Evolutionary conservation across 2,329 filamentous ascomycete species (phyloP).

Genomic region (Nemania bipapillata): DNA sequence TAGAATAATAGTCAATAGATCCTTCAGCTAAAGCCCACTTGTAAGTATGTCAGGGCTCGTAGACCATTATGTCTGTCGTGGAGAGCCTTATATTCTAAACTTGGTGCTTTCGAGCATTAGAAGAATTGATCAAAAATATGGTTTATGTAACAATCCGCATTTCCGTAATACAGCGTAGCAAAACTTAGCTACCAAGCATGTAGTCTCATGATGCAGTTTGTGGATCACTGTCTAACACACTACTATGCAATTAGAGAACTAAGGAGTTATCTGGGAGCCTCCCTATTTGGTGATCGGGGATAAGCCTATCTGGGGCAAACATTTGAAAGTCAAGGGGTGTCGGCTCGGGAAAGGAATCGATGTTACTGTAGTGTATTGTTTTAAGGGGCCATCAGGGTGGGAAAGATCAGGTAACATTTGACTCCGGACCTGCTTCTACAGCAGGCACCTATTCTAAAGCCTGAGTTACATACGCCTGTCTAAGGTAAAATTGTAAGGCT

Average conservation of each 20-base stretch:
- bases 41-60: no score
- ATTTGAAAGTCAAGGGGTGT: constrained; percentile 3
- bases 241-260: background rate
- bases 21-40: no score
- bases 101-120: background rate
- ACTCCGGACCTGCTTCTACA: background rate
- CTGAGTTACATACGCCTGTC: background rate
- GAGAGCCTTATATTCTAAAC: no score
- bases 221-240: background rate
- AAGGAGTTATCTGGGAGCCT: background rate
- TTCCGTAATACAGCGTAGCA: background rate
- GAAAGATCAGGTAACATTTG: constrained; percentile 15
- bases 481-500: constrained; percentile 4
- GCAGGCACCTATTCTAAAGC: background rate
- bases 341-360: constrained; percentile 20
- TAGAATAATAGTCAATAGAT: no score
- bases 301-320: background rate
- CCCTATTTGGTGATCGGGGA: background rate
- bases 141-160: background rate
- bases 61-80: no score
- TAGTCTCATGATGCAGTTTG: background rate
- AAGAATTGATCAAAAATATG: background rate
- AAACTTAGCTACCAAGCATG: background rate
- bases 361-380: constrained; percentile 5
- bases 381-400: constrained; percentile 29